Conservation (phyloP, 2,329 filamentous ascomycete genomes). For the Didymella pinodella region DNA sequence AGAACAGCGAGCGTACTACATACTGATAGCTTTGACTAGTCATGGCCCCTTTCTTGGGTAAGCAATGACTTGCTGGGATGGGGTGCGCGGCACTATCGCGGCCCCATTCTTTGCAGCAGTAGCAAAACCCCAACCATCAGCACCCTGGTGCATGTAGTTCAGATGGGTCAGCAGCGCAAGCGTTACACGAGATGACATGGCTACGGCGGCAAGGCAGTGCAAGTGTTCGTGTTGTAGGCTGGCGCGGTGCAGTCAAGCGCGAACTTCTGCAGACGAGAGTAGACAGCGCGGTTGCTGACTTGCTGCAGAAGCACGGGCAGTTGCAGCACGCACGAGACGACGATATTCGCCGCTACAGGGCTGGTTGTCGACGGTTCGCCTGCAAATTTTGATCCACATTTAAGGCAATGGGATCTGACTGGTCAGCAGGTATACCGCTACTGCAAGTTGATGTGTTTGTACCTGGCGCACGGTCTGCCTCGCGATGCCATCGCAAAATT, state of each 20-base stretch:
- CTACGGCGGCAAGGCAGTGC: neutral
- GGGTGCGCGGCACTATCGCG: neutral
- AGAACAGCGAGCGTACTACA: neutral
- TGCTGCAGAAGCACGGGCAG: neutral
- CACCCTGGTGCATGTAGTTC: neutral
- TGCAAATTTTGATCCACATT: neutral
- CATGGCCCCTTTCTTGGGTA: neutral
- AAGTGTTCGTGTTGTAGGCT: neutral
- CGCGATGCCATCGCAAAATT: neutral
- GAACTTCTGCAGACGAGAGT: neutral
- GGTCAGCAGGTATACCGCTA: neutral
- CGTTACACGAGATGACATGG: neutral
- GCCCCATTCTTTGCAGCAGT: neutral
- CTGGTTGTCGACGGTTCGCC: neutral
- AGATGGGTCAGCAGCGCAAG: neutral
- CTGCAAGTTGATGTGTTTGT: neutral
- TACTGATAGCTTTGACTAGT: neutral
- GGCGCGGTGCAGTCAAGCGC: neutral
- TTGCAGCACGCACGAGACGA: neutral
- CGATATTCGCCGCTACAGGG: neutral
- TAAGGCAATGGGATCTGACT: neutral
- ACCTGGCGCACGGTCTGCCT: neutral
- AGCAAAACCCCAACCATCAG: neutral
- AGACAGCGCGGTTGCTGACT: neutral
- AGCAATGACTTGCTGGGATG: neutral